Evolutionary conservation across 2,329 filamentous ascomycete genomes (phyloP), one percentile per base, ranked within the genome.

Genomic region (Colletotrichum noveboracense): DNA sequence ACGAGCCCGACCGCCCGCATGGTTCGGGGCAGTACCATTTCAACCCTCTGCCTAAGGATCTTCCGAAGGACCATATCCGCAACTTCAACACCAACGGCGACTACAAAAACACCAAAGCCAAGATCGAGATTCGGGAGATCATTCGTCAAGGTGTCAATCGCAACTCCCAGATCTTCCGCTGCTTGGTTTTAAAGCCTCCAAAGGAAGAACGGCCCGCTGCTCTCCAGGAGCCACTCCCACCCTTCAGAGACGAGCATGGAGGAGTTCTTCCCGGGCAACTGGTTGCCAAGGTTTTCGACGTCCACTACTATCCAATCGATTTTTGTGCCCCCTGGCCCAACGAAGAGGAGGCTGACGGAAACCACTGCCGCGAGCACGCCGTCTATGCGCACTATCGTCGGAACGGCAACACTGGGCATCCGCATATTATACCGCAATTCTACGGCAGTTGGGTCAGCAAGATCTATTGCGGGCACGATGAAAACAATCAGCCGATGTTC

Each of bases 401-500:
- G 58, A 2, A 32, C 18, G 10, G 18, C 10, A 21, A 13, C 0
- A 61, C 58, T 2, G 58, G 58, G 13, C 12, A n/a, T 6, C 28
- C 28, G 0, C n/a, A 21, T 10, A 28, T 61, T 10, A n/a, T 18
- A 0, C 58, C 58, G 58, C 58, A 32, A 10, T 61, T 34, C 58
- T 61, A 61, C 2, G 58, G 58, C 4, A 32, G 58, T 0, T 61
- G 30, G 58, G 28, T 61, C 55, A 24, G 1, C 55, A 58, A 58
- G 21, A 16, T 58, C 0, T 0, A 6, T 21, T 0, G 28, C 16
- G 26, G 26, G 3, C 1, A 0, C 28, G 58, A 58, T 1, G 0
- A 28, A 9, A 24, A 18, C 21, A 58, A 28, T 7, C 21, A 26
- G 55, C 21, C 21, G 55, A 26, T 0, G 38, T 30, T 26, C 26